These are phyloP conservation scores for Boletus semigastroideus DNA, from an alignment of 1,284 basidiomycete species.

Conservation along the genomic window DNA sequence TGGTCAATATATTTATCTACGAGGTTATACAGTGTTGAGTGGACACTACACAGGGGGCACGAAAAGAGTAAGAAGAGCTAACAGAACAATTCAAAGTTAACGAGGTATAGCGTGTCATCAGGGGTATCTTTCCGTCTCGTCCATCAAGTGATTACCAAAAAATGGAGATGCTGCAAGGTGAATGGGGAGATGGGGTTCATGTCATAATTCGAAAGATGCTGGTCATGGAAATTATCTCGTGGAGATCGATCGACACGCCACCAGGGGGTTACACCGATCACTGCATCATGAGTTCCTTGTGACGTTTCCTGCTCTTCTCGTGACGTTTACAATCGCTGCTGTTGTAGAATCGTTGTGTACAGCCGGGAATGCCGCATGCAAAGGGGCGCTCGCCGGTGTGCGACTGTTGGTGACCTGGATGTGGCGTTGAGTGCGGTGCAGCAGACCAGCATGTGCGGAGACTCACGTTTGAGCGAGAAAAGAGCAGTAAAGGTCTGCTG, in stretches of 20 bases:
- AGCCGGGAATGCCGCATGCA: constrained; percentile 25
- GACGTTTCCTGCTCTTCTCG: constrained; percentile 34
- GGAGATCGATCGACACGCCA: constrained; percentile 25
- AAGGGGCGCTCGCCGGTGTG: constrained; percentile 32
- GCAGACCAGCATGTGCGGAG: neutral
- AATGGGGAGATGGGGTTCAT: constrained; percentile 2
- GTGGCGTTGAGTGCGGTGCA: constrained; percentile 3
- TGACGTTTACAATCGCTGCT: constrained; percentile 36
- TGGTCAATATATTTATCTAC: constrained; percentile 7
- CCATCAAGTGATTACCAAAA: constrained; percentile 2
- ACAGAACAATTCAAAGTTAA: constrained; percentile 11
- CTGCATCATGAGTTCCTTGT: constrained; percentile 18
- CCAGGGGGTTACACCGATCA: constrained; percentile 17
- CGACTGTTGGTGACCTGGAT: constrained; percentile 31
- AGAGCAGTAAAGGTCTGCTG: constrained; percentile 30
- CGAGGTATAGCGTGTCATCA: constrained; percentile 18
- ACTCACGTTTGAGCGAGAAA: constrained; percentile 36
- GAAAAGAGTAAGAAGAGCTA: constrained; percentile 1
- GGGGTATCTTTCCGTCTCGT: constrained; percentile 22
- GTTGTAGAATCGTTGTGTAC: constrained; percentile 32
- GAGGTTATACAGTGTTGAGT: constrained; percentile 11
- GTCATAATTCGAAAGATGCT: constrained; percentile 5
- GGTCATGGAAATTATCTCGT: constrained; percentile 5
- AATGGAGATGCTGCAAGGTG: neutral
- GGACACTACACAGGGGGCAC: neutral